A percentile compares a stretch with the other conserved stretches of the same genome.
Evolutionary conservation across 192 early-diverging fungal species (phyloP).

Genomic region (Rhizophagus prolifer): DNA sequence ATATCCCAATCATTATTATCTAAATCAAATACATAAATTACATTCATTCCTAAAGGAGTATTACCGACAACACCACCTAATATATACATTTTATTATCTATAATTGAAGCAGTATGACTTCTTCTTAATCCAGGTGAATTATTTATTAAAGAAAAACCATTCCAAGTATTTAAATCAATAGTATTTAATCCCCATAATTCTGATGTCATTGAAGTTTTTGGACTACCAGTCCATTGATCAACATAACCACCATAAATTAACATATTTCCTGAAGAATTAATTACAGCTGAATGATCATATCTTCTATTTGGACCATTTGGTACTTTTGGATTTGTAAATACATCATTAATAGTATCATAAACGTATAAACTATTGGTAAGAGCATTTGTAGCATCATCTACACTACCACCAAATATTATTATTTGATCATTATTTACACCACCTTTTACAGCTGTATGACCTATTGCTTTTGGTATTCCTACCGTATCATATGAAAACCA

Average conservation of each 20-base stretch:
- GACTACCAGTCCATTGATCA: background rate
- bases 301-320: background rate
- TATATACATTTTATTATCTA: slow-evolving; percentile 8
- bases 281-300: background rate
- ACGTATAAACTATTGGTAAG: background rate
- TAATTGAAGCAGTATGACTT: slow-evolving; percentile 7
- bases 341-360: background rate
- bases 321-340: background rate
- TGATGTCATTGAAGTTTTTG: too few relatives aligned
- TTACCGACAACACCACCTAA: background rate
- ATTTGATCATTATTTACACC: slow-evolving; percentile 21
- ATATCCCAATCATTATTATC: slow-evolving; percentile 1
- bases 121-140: background rate
- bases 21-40: slow-evolving; percentile 29
- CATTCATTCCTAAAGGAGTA: background rate
- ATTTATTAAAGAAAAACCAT: background rate
- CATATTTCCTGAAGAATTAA: background rate
- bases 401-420: slow-evolving; percentile 31
- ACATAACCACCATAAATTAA: slow-evolving; percentile 18
- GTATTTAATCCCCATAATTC: slow-evolving; percentile 6
- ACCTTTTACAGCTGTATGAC: slow-evolving; percentile 16
- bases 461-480: slow-evolving; percentile 4
- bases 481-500: background rate
- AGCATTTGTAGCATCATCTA: background rate
- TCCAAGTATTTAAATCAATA: background rate